Evolutionary conservation across 371 early-diverging fungal species (phyloP).

Genomic region (Mucor ambiguus): DNA sequence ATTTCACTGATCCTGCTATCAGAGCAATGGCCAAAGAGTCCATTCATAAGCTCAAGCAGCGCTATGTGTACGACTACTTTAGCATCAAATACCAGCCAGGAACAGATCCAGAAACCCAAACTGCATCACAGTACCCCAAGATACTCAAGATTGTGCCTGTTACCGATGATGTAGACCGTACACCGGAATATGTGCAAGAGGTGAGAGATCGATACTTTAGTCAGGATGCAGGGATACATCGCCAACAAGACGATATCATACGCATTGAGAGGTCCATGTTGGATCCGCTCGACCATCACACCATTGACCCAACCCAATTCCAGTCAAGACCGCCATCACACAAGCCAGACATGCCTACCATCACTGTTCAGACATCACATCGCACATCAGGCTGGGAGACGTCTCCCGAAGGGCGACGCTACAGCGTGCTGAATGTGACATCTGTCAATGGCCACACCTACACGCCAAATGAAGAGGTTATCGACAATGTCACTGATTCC

Average conservation of each 20-base stretch:
- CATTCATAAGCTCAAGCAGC: constrained; percentile 9
- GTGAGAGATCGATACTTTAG: not conserved
- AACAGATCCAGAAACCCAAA: not conserved
- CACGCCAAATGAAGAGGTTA: constrained; percentile 9
- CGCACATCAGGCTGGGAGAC: not conserved
- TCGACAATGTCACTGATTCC: not conserved
- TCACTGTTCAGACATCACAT: not conserved
- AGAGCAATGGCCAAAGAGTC: constrained; percentile 17
- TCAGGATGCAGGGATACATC: not conserved
- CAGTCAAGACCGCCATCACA: not conserved
- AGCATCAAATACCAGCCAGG: constrained; percentile 10
- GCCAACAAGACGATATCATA: not conserved
- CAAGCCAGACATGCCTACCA: not conserved
- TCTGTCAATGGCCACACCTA: not conserved
- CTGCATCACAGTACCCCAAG: not conserved
- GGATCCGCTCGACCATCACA: not conserved
- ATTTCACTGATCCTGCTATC: constrained; percentile 45
- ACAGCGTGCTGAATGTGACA: constrained; percentile 12
- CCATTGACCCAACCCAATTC: not conserved
- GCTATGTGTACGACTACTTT: constrained; percentile 43
- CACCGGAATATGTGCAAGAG: not conserved
- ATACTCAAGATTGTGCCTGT: not conserved
- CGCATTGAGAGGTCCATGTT: not conserved
- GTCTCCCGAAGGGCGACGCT: not conserved
- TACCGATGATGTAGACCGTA: not conserved